These are phyloP conservation scores for Coemansia erecta DNA, from an alignment of 192 early-diverging fungal species.

Conservation along the genomic window DNA sequence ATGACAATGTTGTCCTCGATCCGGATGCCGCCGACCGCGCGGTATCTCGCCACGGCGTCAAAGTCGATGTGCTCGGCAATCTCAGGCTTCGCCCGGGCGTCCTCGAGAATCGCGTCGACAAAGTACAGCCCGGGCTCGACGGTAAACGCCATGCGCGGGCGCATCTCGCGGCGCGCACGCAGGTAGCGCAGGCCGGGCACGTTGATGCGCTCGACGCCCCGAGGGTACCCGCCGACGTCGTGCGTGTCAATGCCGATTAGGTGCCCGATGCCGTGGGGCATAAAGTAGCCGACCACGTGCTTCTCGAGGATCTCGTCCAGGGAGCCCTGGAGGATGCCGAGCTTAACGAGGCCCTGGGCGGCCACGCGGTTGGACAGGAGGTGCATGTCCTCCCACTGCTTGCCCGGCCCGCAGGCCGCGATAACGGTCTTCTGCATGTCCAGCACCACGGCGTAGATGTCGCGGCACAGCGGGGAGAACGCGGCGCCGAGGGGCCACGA, in stretches of 20 bases:
- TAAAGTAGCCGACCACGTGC: slow-evolving; percentile 76
- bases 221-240: slow-evolving; percentile 75
- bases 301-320: slow-evolving; percentile 59
- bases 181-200: slow-evolving; percentile 71
- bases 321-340: slow-evolving; percentile 72
- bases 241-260: slow-evolving; percentile 88
- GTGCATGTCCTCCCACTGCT: slow-evolving; percentile 87
- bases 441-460: slow-evolving; percentile 79
- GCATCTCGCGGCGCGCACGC: slow-evolving; percentile 71
- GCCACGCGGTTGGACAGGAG: slow-evolving; percentile 68
- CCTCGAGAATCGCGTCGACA: slow-evolving; percentile 73
- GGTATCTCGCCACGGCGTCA: slow-evolving; percentile 64
- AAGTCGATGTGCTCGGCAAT: slow-evolving; percentile 65
- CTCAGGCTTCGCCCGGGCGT: slow-evolving; percentile 57
- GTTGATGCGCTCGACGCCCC: slow-evolving; percentile 66
- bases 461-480: slow-evolving; percentile 67
- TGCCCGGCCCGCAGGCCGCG: slow-evolving; percentile 60
- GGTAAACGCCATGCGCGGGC: slow-evolving; percentile 82
- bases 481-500: slow-evolving; percentile 77
- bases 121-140: slow-evolving; percentile 96
- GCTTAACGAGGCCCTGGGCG: slow-evolving; percentile 50
- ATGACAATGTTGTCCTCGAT: slow-evolving; percentile 91
- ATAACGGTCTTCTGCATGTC: slow-evolving; percentile 79
- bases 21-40: slow-evolving; percentile 84
- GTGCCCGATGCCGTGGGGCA: slow-evolving; percentile 92